Evolutionary conservation across 352 stramenopile species (phyloP), one percentile per base, ranked within the genome.

Genomic region (Phytophthora fragariae): DNA sequence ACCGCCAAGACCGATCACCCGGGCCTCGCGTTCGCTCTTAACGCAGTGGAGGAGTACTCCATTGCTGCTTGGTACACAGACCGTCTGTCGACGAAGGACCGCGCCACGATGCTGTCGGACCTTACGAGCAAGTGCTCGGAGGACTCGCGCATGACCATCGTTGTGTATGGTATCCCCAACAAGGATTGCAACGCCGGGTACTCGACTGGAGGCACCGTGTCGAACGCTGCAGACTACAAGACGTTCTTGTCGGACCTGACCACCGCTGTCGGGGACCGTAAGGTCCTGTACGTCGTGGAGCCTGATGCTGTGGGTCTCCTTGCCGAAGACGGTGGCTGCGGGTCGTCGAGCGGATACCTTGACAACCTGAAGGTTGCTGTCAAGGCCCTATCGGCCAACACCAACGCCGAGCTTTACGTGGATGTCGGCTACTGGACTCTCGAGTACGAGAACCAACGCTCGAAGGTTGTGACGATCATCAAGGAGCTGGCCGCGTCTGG

Each of bases 231-330:
- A 0, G 66, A 81, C 55, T 94, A 94, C 63, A 62, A 73, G 59
- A 24, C 55, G 27, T 94, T 91, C 58, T 17, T 94, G 5, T 57
- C 66, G 37, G 62, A 70, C 14, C 70, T 94, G 11, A 72, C 75
- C 3, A 64, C 70, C 4, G 64, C 72, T 17, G 74, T 92, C 21
- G 83, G 83, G 0, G 17, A 83, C 7, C 82, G 83, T 44, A 87
- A 91, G 31, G 82, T 91, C 33, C 76, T 95, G 1, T 95, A 93
- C 61, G 76, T 92, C 21, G 63, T 95, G 1, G 88, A 94, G 58
- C 84, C 86, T 0, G 86, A 93, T 60, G 82, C 84, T 0, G 57
- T 92, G 21, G 84, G 81, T 19, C 70, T 93, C 12, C 72, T 91
- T 14, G 69, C 76, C 19, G 57, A 84, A 44, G 70, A 84, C 11